Evolutionary conservation across 2,329 filamentous ascomycete species (phyloP), one percentile per base, ranked within the genome.

Genomic region (Myotisia sp.): DNA sequence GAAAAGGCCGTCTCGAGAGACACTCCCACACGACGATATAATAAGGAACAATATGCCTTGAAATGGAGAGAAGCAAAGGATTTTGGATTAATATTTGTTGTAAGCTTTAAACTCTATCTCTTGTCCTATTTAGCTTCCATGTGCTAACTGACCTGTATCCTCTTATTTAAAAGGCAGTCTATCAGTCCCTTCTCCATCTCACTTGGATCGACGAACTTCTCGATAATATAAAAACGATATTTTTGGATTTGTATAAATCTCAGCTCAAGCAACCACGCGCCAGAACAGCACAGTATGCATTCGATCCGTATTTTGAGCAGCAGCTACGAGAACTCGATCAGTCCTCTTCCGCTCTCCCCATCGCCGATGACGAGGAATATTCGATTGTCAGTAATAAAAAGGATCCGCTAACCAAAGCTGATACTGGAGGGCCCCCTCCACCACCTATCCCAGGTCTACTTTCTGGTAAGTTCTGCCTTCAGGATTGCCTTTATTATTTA

Each of bases 121-220:
- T 14, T 12, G 6, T 6, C 13, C 5, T 13, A 14, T 9, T 7
- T 18, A 19, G 24, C 5, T 2, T 24, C 12, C 24, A 2, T 3
- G 9, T 17, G 21, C 20, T 34, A 17, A 20, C 26, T 29, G 12
- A 35, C 19, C 13, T 9, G 14, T n/a, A n/a, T n/a, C n/a, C n/a
- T 8, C 20, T 38, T 32, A 5, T 10, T 23, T 36, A 33, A 30
- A 50, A 93, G 85, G 90, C 87, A 44, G 90, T 98, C 44, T 98
- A 98, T 58, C 82, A 92, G 54, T 94, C 86, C 24, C 74, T 98
- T 20, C 71, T 98, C 19, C 86, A 94, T 57, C 72, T 98, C 6
- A 86, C 82, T 8, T 98, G 92, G 90, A 83, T 95, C 44, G 90
- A 98, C 58, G 85, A 90, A 56, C 76, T 98, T 30, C 75, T 98